phyloP scores from a whole-genome alignment of 2,329 filamentous ascomycete species.

The Aspergillus sp. region DNA sequence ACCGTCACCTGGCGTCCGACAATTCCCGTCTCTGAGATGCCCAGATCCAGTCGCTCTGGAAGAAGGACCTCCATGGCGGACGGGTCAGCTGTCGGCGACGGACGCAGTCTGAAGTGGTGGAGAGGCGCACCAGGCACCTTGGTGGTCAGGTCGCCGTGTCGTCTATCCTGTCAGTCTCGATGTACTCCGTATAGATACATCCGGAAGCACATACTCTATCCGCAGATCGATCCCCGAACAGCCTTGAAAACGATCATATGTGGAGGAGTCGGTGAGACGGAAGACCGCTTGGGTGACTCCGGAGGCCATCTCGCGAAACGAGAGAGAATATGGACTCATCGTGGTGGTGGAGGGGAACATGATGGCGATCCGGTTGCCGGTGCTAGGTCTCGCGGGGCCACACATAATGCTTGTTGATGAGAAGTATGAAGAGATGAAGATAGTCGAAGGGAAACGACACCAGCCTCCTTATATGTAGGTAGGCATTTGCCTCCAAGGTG shows the following conservation, averaged over 20 bases:
- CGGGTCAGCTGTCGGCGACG: background rate
- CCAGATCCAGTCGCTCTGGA: slow-evolving; percentile 30
- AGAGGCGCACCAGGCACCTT: slow-evolving; percentile 16
- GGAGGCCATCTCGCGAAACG: slow-evolving; percentile 22
- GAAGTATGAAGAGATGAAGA: too few species aligned
- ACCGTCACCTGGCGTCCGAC: slow-evolving; percentile 33
- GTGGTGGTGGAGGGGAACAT: slow-evolving; percentile 25
- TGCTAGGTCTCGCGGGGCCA: slow-evolving; percentile 48
- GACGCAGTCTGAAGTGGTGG: slow-evolving; percentile 23
- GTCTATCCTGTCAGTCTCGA: slow-evolving; percentile 16
- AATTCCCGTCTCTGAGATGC: slow-evolving; percentile 33
- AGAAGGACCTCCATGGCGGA: slow-evolving; percentile 21
- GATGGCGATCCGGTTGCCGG: slow-evolving; percentile 33
- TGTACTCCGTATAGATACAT: background rate
- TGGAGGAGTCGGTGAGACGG: slow-evolving; percentile 22
- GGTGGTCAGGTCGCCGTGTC: slow-evolving; percentile 26
- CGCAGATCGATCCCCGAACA: slow-evolving; percentile 25
- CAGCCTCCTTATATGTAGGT: background rate
- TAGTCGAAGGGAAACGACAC: too few species aligned
- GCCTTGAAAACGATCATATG: slow-evolving; percentile 16
- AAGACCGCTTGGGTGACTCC: slow-evolving; percentile 23
- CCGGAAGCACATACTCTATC: slow-evolving; percentile 31
- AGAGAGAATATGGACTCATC: slow-evolving; percentile 28
- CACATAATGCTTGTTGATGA: too few species aligned
- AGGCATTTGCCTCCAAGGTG: slow-evolving; percentile 11